Base-by-base conservation (phyloP, 2,329 filamentous ascomycete genomes). In the Monilinia laxa region DNA sequence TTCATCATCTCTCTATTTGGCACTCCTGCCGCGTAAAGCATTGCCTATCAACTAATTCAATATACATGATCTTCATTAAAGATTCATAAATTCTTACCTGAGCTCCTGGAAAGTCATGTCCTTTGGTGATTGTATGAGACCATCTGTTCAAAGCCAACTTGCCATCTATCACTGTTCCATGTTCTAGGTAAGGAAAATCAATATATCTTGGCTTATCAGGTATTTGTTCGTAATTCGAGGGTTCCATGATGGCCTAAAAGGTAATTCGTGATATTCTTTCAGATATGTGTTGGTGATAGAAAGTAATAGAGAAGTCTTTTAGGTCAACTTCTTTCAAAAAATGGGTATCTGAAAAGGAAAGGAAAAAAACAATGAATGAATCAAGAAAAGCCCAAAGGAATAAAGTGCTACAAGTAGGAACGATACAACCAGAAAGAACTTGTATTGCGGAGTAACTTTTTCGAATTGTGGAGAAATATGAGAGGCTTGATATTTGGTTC, bases 11-110 rank as follows among this genome's bases (percentile, higher is more conserved):
- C 83, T 73, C 87, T 84, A 75, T 92, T 86, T 1, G 93, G 91
- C 45, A 98, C 90, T 31, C 94, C 94, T 11, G 94, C 93, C 18
- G 91, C 93, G 79, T 96, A 98, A 28, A 98, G 85, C 94, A 97
- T 97, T 53, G 94, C 92, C 90, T 93, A 72, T 12, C 18, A 40
- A 25, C 28, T n/a, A 16, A 38, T 2, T 64, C 16, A 58, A 42
- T 40, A 28, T 20, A 14, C 49, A 18, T 60, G 18, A 14, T 20
- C 23, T n/a, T 20, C 7, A 10, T 42, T 63, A 31, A 64, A 49
- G 35, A 63, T 49, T 52, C 58, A 28, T 9, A n/a, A 38, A 58
- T 66, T 78, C 66, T 67, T 78, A 91, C 92, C 85, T 96, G 92
- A 57, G 94, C 93, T 38, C 92, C 94, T 0, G 94, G 93, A 74